Conservation (phyloP, 2,329 filamentous ascomycete genomes). For the Alternaria postmessia region DNA sequence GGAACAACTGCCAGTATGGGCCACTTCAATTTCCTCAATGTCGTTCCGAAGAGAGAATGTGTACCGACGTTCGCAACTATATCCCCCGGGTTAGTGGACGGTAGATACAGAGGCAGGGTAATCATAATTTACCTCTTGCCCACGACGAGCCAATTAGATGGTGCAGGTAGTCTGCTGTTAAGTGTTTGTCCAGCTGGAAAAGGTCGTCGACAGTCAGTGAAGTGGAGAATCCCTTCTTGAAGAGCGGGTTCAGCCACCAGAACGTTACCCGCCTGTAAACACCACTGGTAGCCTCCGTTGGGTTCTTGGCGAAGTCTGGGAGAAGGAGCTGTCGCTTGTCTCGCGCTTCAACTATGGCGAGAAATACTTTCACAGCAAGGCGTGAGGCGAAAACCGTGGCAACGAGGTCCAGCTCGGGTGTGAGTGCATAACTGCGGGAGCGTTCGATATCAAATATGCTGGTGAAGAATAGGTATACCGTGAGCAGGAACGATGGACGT, state of each 20-base stretch:
- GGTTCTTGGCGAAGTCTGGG: slow-evolving; percentile 50
- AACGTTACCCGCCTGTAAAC: slow-evolving; percentile 61
- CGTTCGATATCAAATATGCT: slow-evolving; percentile 57
- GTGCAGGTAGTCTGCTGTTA: slow-evolving; percentile 54
- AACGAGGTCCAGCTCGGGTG: slow-evolving; percentile 47
- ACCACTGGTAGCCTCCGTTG: slow-evolving; percentile 62
- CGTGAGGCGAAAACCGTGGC: slow-evolving; percentile 55
- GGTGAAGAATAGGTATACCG: slow-evolving; percentile 57
- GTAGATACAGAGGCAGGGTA: neutral
- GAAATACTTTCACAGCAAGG: slow-evolving; percentile 54
- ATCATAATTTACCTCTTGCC: slow-evolving; percentile 48
- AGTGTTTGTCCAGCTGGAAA: slow-evolving; percentile 55
- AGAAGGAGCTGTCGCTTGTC: slow-evolving; percentile 56
- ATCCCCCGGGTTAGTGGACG: slow-evolving; percentile 6
- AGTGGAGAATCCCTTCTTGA: slow-evolving; percentile 59
- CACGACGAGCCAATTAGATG: slow-evolving; percentile 50
- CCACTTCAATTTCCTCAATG: slow-evolving; percentile 41
- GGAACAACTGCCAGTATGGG: slow-evolving; percentile 40
- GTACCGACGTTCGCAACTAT: slow-evolving; percentile 25
- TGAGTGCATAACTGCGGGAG: slow-evolving; percentile 52
- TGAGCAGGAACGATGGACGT: slow-evolving; percentile 58
- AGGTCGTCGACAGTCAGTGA: slow-evolving; percentile 56
- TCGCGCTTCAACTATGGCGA: slow-evolving; percentile 56
- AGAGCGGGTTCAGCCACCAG: slow-evolving; percentile 63
- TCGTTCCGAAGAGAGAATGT: slow-evolving; percentile 38